Evolutionary conservation across 371 early-diverging fungal genomes (phyloP).

Genomic region (Syncephalastrum sp.): DNA sequence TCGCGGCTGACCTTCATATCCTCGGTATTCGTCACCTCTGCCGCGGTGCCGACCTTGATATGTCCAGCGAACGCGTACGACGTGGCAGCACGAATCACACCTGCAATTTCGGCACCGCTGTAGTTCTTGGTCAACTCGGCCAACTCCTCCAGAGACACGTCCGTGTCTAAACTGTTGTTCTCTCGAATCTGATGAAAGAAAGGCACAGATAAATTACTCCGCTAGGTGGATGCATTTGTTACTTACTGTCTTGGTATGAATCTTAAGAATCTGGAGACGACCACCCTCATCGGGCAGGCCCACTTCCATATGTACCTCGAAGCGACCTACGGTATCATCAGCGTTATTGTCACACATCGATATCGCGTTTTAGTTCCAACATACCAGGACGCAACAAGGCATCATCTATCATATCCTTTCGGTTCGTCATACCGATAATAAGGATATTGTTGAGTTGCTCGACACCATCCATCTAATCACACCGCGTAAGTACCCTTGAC

Average conservation of each 20-base stretch:
- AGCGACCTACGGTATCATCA: slow-evolving; percentile 56
- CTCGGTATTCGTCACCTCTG: slow-evolving; percentile 81
- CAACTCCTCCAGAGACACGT: slow-evolving; percentile 90
- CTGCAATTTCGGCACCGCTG: slow-evolving; percentile 99
- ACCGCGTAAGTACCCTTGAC: neutral
- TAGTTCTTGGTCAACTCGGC: slow-evolving; percentile 97
- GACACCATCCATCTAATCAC: slow-evolving; percentile 94
- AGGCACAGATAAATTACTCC: no score
- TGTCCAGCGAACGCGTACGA: slow-evolving; percentile 99
- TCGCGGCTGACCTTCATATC: slow-evolving; percentile 88
- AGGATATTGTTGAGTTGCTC: slow-evolving; percentile 96
- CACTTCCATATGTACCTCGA: slow-evolving; percentile 98
- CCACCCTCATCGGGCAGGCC: slow-evolving; percentile 92
- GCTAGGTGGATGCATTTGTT: no score
- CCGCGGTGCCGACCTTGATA: slow-evolving; percentile 84
- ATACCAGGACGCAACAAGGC: slow-evolving; percentile 93
- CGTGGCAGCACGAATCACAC: slow-evolving; percentile 97
- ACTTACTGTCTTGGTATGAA: slow-evolving; percentile 82
- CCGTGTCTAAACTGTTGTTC: slow-evolving; percentile 82
- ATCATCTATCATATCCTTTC: slow-evolving; percentile 98
- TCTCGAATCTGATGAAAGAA: slow-evolving; percentile 69
- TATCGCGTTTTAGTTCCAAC: neutral
- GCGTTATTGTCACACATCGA: neutral
- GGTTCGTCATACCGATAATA: slow-evolving; percentile 99
- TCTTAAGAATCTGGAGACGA: slow-evolving; percentile 91